phyloP scores from a whole-genome alignment of 495 filamentous ascomycete genomes.

The Penicillium malachiteum region DNA sequence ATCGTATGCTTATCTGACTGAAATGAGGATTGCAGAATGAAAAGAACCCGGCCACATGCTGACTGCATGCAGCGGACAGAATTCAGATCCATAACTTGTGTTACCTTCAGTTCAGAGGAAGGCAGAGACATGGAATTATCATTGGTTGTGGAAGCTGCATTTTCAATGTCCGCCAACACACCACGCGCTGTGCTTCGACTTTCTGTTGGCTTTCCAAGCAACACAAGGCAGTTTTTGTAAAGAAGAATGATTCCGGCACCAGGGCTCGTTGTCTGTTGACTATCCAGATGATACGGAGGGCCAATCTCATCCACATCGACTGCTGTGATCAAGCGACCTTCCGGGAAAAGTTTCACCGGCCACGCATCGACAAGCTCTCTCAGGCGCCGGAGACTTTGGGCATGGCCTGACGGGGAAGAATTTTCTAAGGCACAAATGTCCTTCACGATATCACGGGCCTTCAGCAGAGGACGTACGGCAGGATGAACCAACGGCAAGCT shows the following conservation, averaged over 20 bases:
- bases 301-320: constrained; percentile 77
- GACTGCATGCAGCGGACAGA: constrained; percentile 76
- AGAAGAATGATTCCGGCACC: constrained; percentile 71
- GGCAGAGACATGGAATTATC: constrained; percentile 30
- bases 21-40: constrained; percentile 62
- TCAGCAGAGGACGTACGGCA: constrained; percentile 73
- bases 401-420: constrained; percentile 59
- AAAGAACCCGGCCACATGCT: constrained; percentile 66
- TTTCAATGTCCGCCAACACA: constrained; percentile 77
- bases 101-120: constrained; percentile 65
- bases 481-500: constrained; percentile 81
- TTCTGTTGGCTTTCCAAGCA: constrained; percentile 65
- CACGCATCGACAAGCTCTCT: constrained; percentile 75
- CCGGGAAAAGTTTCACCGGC: constrained; percentile 69
- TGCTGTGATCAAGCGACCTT: constrained; percentile 79
- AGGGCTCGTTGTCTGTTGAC: constrained; percentile 29
- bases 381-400: constrained; percentile 67
- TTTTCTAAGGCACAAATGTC: constrained; percentile 91
- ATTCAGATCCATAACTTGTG: constrained; percentile 66
- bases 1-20: constrained; percentile 45
- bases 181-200: constrained; percentile 69
- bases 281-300: constrained; percentile 64
- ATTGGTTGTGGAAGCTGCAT: constrained; percentile 50
- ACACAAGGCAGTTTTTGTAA: constrained; percentile 78
- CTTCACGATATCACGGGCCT: constrained; percentile 85